Evolutionary conservation across 345 rosid genomes (phyloP), one percentile per base, ranked within the genome.

Genomic region (Psidium friedrichsthalianum): DNA sequence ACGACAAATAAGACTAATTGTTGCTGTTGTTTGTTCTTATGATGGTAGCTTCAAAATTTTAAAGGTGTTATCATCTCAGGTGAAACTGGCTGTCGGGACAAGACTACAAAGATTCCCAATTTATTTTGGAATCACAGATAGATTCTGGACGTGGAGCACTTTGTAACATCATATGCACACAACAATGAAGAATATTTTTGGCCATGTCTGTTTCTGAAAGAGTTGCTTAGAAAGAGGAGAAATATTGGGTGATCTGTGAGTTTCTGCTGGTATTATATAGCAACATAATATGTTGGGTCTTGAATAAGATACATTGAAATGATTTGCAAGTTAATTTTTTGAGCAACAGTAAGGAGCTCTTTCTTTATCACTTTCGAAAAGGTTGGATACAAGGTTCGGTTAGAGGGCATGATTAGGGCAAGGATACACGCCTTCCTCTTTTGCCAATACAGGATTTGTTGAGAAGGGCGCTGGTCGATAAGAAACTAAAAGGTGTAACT

Each of bases 31-130:
- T 51, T 49, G 56, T 53, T 51, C 40, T 82, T 47, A 51, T 86
- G 82, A 74, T 52, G 15, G 61, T 55, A 53, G 49, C 51, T 85
- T 18, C 61, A 51, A 51, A 29, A 74, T 84, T 90, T 84, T 87
- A 84, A 93, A 95, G 99, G 95, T 85, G 91, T 94, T 86, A 92
- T 96, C 82, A 87, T 96, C 88, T 96, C 98, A 82, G 99, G 98
- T 74, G 97, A 95, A 94, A 96, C 99, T 90, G 99, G 99, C 74
- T 96, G 99, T 85, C 36, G 36, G 36, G 99, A 98, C 88, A 96
- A 96, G 93, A 96, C 99, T 84, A 96, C 98, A n/a, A 98, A 96
- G 84, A 90, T 96, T 90, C 99, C 84, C 99, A 96, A 89, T 96
- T 91, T 87, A 92, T 96, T 82, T 90, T 96, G 87, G 99, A 96